Evolutionary conservation across 768 basidiomycete species (phyloP).

Genomic region (Termitomyces sp.): DNA sequence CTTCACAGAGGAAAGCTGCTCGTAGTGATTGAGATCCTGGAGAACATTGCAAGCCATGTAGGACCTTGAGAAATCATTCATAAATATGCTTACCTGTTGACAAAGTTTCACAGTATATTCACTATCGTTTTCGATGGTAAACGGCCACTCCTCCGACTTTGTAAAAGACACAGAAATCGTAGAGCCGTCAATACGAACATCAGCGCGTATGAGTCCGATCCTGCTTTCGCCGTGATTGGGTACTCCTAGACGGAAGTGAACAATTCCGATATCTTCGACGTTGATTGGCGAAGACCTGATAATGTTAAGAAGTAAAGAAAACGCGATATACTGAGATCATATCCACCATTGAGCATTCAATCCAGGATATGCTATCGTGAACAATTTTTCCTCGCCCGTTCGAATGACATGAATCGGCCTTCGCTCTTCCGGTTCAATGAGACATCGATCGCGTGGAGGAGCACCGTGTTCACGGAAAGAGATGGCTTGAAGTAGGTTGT

Average conservation of each 20-base stretch:
- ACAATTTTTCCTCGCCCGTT: conserved; percentile 62
- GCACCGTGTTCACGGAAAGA: conserved; percentile 85
- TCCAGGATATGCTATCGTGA: conserved; percentile 86
- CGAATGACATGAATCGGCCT: conserved; percentile 67
- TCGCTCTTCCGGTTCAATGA: conserved; percentile 65
- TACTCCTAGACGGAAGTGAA: conserved; percentile 66
- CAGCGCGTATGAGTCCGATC: conserved; percentile 62
- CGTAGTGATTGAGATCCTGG: conserved; percentile 43
- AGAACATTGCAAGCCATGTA: not conserved
- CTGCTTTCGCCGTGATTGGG: conserved; percentile 30
- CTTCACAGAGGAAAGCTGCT: conserved; percentile 31
- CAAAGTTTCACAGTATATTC: conserved; percentile 63
- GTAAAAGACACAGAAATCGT: conserved; percentile 84
- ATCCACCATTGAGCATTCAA: conserved; percentile 74
- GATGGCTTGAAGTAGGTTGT: conserved; percentile 64
- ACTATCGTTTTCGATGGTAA: conserved; percentile 86
- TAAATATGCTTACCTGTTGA: conserved; percentile 58
- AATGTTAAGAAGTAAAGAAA: not conserved
- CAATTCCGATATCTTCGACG: conserved; percentile 83
- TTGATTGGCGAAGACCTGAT: conserved; percentile 90
- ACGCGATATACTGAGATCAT: not conserved
- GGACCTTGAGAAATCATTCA: not conserved
- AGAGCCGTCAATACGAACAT: conserved; percentile 80
- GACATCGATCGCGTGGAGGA: conserved; percentile 55
- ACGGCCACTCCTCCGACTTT: conserved; percentile 80